These are phyloP conservation scores for Agapanthus africanus DNA, from an alignment of 106 monocot genomes.

Conservation along the genomic window DNA sequence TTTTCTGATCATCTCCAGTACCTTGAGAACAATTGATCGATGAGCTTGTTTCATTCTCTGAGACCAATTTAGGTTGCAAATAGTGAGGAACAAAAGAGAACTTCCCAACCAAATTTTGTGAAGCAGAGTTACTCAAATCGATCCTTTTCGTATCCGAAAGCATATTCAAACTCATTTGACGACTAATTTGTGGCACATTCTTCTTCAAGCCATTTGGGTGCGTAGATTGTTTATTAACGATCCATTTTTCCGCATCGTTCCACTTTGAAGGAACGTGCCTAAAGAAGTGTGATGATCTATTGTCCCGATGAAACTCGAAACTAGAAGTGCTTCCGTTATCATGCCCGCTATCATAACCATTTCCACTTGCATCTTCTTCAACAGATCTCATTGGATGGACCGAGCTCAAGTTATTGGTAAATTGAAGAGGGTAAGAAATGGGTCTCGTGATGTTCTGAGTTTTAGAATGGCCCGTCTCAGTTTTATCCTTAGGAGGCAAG, in stretches of 20 bases:
- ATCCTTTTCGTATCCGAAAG: constrained; percentile 17
- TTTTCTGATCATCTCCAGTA: constrained; percentile 15
- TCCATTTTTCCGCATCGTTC: constrained; percentile 97
- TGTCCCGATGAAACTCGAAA: constrained; percentile 74
- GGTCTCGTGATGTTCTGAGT: constrained; percentile 10
- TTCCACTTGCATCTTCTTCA: constrained; percentile 37
- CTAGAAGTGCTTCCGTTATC: constrained; percentile 35
- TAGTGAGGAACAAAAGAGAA: constrained; percentile 38
- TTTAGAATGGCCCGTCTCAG: background rate
- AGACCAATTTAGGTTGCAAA: constrained; percentile 9
- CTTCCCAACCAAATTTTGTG: constrained; percentile 27
- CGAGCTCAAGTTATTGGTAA: constrained; percentile 19
- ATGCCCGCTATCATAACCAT: constrained; percentile 41
- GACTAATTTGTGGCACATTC: constrained; percentile 14
- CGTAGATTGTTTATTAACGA: constrained; percentile 34
- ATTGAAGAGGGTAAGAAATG: constrained; percentile 15
- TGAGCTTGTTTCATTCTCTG: constrained; percentile 15
- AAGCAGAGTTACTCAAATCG: background rate
- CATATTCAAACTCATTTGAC: constrained; percentile 12
- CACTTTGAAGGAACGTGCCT: constrained; percentile 84
- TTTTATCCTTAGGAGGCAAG: constrained; percentile 8
- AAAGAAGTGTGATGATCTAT: constrained; percentile 28
- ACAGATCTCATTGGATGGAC: constrained; percentile 30
- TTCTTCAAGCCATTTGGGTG: constrained; percentile 45
- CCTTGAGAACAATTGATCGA: constrained; percentile 4